A percentile compares a stretch with the other conserved stretches of the same genome.
These are phyloP conservation scores for Colletotrichum theobromicola DNA, from an alignment of 2,329 filamentous ascomycete species.

Conservation along the genomic window DNA sequence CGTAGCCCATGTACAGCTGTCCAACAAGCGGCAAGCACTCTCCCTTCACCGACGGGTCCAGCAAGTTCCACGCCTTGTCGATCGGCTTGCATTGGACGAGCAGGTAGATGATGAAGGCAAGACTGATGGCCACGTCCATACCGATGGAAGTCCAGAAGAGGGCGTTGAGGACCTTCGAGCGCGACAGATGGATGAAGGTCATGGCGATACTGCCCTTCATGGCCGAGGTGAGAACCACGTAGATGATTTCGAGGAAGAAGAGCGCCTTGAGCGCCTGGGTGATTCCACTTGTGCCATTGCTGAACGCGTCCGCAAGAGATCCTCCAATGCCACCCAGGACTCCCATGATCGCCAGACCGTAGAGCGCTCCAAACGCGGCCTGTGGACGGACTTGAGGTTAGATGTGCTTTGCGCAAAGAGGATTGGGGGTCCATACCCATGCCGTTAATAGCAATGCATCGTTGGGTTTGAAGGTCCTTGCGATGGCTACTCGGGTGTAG, in stretches of 20 bases:
- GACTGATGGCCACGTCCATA: neutral
- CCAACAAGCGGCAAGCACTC: neutral
- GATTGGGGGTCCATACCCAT: neutral
- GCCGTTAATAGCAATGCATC: neutral
- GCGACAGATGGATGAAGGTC: slow-evolving; percentile 10
- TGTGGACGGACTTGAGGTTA: neutral
- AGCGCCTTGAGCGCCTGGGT: neutral
- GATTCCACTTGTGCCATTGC: neutral
- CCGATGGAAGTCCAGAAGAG: slow-evolving; percentile 12
- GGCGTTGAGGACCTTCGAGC: neutral
- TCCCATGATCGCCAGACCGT: neutral
- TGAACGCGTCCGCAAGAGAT: neutral
- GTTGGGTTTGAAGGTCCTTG: neutral
- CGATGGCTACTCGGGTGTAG: slow-evolving; percentile 1
- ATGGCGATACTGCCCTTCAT: slow-evolving; percentile 17
- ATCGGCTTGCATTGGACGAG: slow-evolving; percentile 10
- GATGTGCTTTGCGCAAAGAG: neutral
- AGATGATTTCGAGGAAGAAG: slow-evolving; percentile 14
- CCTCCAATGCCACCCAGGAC: slow-evolving; percentile 11
- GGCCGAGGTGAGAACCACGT: slow-evolving; percentile 11
- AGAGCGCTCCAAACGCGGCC: slow-evolving; percentile 5
- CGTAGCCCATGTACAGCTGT: slow-evolving; percentile 14
- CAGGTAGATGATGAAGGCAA: slow-evolving; percentile 8
- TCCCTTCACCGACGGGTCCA: neutral
- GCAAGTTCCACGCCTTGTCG: slow-evolving; percentile 1